Evolutionary conservation across 1,284 basidiomycete species (phyloP), one percentile per base, ranked within the genome.

Genomic region (Inonotus hispidus): DNA sequence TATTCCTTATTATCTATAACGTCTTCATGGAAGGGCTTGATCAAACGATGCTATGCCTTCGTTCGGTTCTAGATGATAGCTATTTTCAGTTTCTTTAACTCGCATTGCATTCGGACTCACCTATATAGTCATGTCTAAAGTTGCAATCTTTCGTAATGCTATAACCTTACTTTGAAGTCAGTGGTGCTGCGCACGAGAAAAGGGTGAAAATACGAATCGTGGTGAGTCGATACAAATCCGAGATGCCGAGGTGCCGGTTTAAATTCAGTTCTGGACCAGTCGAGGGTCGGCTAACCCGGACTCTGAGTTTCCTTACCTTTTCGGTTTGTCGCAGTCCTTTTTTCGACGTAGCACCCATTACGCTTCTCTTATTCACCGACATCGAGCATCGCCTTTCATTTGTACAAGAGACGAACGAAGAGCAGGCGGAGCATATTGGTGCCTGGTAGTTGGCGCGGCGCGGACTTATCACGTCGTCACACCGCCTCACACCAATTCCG

Each of bases 1-100:
- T 2, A 90, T 99, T 66, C 96, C 96, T 2, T 92, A 90, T 69
- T 92, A 92, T 73, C 69, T 90, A 60, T 90, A 67, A 59, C 38
- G 16, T n/a, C 16, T 43, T 1, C 13, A 7, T 14, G 47, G 47
- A 29, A 25, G 47, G 47, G 25, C 25, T 23, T 49, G 23, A 8
- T 23, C 47, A 29, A 21, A 25, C 5, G n/a, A 29, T 49, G n/a
- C n/a, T n/a, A n/a, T n/a, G n/a, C n/a, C n/a, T n/a, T n/a, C n/a
- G n/a, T n/a, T n/a, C n/a, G n/a, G n/a, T n/a, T n/a, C n/a, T n/a
- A n/a, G n/a, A n/a, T n/a, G n/a, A n/a, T n/a, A n/a, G n/a, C n/a
- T 21, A 49, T 25, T 52, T 52, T 49, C 19, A 21, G n/a, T 32
- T 13, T 52, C 11, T 3, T 32, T 32, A n/a, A n/a, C n/a, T n/a